Conservation (phyloP, 2,329 filamentous ascomycete species). For the Aureobasidium sp. region DNA sequence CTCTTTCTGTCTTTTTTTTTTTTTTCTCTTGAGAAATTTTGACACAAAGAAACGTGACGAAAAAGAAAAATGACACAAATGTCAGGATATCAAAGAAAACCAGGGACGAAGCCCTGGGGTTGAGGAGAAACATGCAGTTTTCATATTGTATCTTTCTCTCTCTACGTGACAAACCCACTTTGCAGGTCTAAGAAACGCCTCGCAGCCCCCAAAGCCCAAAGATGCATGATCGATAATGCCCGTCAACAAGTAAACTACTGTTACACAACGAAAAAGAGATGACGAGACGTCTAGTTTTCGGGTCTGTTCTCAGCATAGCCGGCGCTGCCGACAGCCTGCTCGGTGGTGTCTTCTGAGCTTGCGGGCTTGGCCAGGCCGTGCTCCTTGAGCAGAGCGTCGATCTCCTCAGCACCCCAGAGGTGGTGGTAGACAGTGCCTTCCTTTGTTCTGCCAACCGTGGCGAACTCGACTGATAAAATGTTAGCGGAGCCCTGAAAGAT, state of each 20-base stretch:
- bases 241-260: constrained; percentile 6
- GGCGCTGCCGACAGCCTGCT: constrained; percentile 15
- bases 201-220: background rate
- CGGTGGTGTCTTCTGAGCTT: constrained; percentile 11
- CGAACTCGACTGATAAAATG: constrained; percentile 71
- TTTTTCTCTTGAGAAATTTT: background rate
- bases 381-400: constrained; percentile 86
- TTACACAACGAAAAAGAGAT: constrained; percentile 7
- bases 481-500: background rate
- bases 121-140: constrained; percentile 1
- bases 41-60: background rate
- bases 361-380: constrained; percentile 55
- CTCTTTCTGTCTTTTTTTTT: background rate
- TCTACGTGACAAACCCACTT: constrained; percentile 11
- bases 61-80: background rate
- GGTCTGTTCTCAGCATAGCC: constrained; percentile 18
- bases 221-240: constrained; percentile 11
- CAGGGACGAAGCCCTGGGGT: constrained; percentile 1
- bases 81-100: constrained; percentile 8
- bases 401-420: constrained; percentile 94
- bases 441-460: constrained; percentile 91
- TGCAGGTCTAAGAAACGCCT: constrained; percentile 13
- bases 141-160: background rate
- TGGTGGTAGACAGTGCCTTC: constrained; percentile 97
- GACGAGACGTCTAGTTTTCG: constrained; percentile 13